phyloP scores from a whole-genome alignment of 306 rosid species.

The Pachyrhizus erosus region DNA sequence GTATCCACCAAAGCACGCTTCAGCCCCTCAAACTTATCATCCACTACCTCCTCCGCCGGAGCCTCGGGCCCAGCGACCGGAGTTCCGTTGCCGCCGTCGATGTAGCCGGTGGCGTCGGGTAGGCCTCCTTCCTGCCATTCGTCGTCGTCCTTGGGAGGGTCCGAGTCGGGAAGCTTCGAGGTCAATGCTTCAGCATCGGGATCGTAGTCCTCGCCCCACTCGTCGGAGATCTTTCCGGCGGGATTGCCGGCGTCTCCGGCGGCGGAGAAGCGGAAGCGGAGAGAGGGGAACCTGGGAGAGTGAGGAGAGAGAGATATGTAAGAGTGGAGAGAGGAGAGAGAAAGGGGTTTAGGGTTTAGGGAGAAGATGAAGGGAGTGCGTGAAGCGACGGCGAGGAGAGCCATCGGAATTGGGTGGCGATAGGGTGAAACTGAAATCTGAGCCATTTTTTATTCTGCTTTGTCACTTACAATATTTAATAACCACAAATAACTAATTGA shows the following conservation, averaged over 20 bases:
- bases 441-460: not conserved
- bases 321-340: slow-evolving; percentile 37
- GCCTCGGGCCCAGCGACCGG: slow-evolving; percentile 33
- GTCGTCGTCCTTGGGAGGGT: slow-evolving; percentile 79
- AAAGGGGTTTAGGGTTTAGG: slow-evolving; percentile 41
- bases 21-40: slow-evolving; percentile 57
- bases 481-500: slow-evolving; percentile 5
- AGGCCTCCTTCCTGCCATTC: slow-evolving; percentile 69
- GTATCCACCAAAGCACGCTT: slow-evolving; percentile 85
- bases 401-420: slow-evolving; percentile 43
- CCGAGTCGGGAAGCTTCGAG: slow-evolving; percentile 63
- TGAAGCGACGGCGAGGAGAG: slow-evolving; percentile 48
- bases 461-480: not conserved
- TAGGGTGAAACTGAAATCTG: not conserved
- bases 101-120: slow-evolving; percentile 36
- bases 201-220: slow-evolving; percentile 76
- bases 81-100: slow-evolving; percentile 58
- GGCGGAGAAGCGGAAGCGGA: slow-evolving; percentile 58
- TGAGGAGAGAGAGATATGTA: slow-evolving; percentile 43
- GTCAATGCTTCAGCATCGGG: slow-evolving; percentile 50
- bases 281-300: slow-evolving; percentile 52
- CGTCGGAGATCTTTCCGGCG: slow-evolving; percentile 57
- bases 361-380: slow-evolving; percentile 44
- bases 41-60: slow-evolving; percentile 28
- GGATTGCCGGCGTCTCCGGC: slow-evolving; percentile 45